Base-by-base conservation (phyloP, 2,329 filamentous ascomycete species). In the Neobulgaria alba region DNA sequence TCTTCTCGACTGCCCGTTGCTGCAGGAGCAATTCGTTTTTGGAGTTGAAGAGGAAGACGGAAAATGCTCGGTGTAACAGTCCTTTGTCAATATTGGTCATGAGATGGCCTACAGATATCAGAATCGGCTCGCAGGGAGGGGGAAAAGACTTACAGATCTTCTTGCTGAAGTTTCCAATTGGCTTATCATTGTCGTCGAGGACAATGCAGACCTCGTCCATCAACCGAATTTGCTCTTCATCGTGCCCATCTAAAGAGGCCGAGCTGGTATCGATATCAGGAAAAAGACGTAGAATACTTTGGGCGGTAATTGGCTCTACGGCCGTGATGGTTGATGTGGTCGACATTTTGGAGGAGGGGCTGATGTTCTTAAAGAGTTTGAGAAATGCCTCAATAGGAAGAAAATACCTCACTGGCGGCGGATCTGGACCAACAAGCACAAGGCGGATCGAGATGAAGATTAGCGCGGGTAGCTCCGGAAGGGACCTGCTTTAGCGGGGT, bases 171-270 rank as follows among this genome's bases (percentile, higher is more conserved):
- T 87, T 95, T 49, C 92, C 92, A 63, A 98, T 95, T 20, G 90
- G 89, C 56, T 78, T 71, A 63, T 96, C 92, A 57, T 96, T 77
- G 57, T 94, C 80, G 64, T 96, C 90, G 34, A 93, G 70, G 14
- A 98, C 92, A 61, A 98, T 96, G 73, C 92, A 98, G 36, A 95
- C 84, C 69, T 96, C 92, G 58, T 98, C 90, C 92, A 98, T 98
- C 57, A 98, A 68, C 37, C 90, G 82, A 57, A 95, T 95, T 69
- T 98, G 92, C 71, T 96, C 90, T 63, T 85, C 90, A 69, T 96
- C 89, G 68, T 96, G 93, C 38, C 90, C 92, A 42, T 82, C 82
- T 33, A 96, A 74, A 43, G 87, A 86, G 38, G 77, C 73, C 49
- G 67, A 67, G 55, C 81, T 80, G 46, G 78, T 79, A 64, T 83